phyloP scores from a whole-genome alignment of 768 basidiomycete species.

The Mycena amicta region DNA sequence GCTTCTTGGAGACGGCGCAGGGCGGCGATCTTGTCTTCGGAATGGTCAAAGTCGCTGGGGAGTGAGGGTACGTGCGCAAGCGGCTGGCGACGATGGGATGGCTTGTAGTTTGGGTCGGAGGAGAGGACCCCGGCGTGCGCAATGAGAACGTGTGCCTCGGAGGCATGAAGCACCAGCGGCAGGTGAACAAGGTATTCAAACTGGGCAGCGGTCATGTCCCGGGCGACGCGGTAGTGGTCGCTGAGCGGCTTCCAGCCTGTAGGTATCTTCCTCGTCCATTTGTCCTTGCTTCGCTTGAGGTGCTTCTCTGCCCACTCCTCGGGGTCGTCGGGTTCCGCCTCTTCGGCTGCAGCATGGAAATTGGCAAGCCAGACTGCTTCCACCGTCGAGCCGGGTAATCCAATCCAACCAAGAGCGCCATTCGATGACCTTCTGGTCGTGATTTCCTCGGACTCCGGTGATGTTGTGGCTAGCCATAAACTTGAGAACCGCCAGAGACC shows the following conservation, averaged over 20 bases:
- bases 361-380: constrained; percentile 56
- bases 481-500: constrained; percentile 63
- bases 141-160: constrained; percentile 72
- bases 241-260: constrained; percentile 73
- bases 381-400: constrained; percentile 55
- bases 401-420: constrained; percentile 89
- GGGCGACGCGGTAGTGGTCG: constrained; percentile 79
- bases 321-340: constrained; percentile 35
- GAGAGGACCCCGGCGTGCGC: constrained; percentile 86
- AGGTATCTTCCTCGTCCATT: constrained; percentile 59
- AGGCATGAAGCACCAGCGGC: constrained; percentile 75
- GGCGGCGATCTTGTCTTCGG: constrained; percentile 22
- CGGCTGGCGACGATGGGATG: constrained; percentile 62
- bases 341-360: constrained; percentile 39
- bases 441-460: constrained; percentile 88
- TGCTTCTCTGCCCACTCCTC: constrained; percentile 43
- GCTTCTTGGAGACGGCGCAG: constrained; percentile 68
- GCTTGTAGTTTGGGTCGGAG: constrained; percentile 59
- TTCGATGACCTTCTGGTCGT: constrained; percentile 89
- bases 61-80: constrained; percentile 61
- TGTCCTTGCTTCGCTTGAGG: constrained; percentile 29
- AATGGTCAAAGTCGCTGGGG: constrained; percentile 16
- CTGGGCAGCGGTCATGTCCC: constrained; percentile 59
- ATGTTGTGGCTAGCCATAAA: constrained; percentile 67
- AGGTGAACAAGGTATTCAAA: constrained; percentile 76